These are phyloP conservation scores for Musa balbisiana DNA, from an alignment of 202 grass and related monocot species.

Conservation along the genomic window DNA sequence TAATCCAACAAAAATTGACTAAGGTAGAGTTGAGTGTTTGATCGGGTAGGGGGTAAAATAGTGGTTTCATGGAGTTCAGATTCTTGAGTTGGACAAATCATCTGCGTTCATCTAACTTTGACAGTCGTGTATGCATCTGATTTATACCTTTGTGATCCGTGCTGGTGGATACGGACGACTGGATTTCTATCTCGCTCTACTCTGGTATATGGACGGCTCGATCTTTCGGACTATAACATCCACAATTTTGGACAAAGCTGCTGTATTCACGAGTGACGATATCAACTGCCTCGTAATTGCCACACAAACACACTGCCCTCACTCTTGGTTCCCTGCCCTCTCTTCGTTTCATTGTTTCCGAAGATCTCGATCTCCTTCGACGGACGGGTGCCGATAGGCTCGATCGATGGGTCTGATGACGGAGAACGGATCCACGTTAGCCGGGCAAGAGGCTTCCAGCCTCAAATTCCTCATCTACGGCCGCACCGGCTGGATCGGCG, in stretches of 20 bases:
- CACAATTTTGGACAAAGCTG: not conserved
- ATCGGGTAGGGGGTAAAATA: too few species aligned
- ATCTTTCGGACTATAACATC: not conserved
- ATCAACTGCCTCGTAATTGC: not conserved
- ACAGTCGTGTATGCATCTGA: too few species aligned
- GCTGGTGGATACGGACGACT: too few species aligned
- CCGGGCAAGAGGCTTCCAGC: not conserved
- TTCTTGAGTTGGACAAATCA: too few species aligned
- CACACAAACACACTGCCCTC: not conserved
- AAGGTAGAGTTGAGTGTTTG: too few species aligned
- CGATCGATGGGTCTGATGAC: constrained; percentile 8
- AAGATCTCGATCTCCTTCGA: not conserved
- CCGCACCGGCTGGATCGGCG: constrained; percentile 87
- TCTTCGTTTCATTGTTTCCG: not conserved
- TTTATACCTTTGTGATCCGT: too few species aligned
- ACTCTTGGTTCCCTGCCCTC: not conserved
- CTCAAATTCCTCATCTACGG: constrained; percentile 96
- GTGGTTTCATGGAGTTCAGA: too few species aligned
- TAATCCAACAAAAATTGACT: too few species aligned
- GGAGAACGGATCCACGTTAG: not conserved
- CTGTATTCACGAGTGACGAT: not conserved
- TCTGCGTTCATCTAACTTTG: too few species aligned
- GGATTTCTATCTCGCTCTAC: too few species aligned
- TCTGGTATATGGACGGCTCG: too few species aligned
- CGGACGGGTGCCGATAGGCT: not conserved